Evolutionary conservation across 176 grass and related monocot genomes (phyloP).

Genomic region (Oryza australiensis): DNA sequence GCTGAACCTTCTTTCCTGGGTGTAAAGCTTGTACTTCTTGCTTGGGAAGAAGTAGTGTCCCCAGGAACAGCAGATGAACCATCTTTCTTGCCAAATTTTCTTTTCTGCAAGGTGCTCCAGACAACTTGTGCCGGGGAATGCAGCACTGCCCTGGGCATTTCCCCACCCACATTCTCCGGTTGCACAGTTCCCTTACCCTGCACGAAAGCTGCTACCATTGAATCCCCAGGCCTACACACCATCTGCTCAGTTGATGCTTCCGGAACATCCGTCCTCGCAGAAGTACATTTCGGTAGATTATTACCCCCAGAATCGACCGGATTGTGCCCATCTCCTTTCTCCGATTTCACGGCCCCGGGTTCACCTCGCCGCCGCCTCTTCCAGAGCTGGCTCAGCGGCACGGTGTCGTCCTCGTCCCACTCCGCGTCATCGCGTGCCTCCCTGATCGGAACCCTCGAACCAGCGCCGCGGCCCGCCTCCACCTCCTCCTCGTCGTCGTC

Average conservation of each 20-base stretch:
- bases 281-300: background rate
- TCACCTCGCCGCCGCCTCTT: slow-evolving; percentile 5
- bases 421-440: background rate
- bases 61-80: background rate
- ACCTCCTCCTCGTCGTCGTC: background rate
- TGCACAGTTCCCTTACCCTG: background rate
- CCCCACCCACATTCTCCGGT: background rate
- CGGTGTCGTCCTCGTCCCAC: slow-evolving; percentile 13
- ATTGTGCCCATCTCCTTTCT: background rate
- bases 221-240: background rate
- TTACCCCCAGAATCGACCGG: background rate
- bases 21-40: background rate
- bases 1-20: background rate
- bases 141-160: background rate
- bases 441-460: background rate
- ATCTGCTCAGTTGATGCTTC: slow-evolving; percentile 5
- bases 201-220: background rate
- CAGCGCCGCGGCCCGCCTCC: background rate
- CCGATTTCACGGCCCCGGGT: slow-evolving; percentile 1
- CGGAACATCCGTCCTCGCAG: background rate
- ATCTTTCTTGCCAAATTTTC: background rate
- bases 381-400: slow-evolving; percentile 24
- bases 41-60: background rate
- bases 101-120: background rate
- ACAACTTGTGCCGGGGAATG: background rate